A percentile compares a stretch with the other conserved stretches of the same genome.
Conservation (phyloP, 2,329 filamentous ascomycete genomes). For the Alternaria sp. region DNA sequence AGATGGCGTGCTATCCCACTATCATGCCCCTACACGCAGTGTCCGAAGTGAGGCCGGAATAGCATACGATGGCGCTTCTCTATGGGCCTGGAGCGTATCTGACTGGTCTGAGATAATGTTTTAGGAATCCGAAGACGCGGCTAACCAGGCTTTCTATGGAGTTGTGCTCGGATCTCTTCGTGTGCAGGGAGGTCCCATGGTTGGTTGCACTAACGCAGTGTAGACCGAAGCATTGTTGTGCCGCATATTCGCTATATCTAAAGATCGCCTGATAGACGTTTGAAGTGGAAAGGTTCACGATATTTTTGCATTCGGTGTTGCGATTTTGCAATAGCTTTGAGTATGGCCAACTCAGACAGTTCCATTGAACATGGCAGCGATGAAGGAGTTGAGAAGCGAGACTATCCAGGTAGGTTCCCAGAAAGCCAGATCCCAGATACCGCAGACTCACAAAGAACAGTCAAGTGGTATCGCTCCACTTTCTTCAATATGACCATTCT, state of each 20-base stretch:
- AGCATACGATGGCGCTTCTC: not conserved
- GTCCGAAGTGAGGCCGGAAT: conserved; percentile 1
- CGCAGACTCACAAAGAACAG: conserved; percentile 43
- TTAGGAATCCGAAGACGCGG: not conserved
- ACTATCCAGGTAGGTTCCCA: conserved; percentile 35
- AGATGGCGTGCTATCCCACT: conserved; percentile 41
- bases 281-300: not conserved
- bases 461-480: conserved; percentile 74
- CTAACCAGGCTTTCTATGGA: not conserved
- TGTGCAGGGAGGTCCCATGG: not conserved
- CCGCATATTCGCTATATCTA: not conserved
- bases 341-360: conserved; percentile 28
- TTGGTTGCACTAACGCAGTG: not conserved
- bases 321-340: not conserved
- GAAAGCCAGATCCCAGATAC: not conserved
- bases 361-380: conserved; percentile 34
- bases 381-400: conserved; percentile 28
- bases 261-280: no score
- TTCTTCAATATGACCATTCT: conserved; percentile 77
- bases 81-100: not conserved
- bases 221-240: not conserved
- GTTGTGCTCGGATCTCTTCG: not conserved
- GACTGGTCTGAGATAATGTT: not conserved
- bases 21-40: conserved; percentile 9
- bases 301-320: not conserved